These are phyloP conservation scores for Monascus ruber DNA, from an alignment of 2,329 filamentous ascomycete genomes.

Conservation along the genomic window DNA sequence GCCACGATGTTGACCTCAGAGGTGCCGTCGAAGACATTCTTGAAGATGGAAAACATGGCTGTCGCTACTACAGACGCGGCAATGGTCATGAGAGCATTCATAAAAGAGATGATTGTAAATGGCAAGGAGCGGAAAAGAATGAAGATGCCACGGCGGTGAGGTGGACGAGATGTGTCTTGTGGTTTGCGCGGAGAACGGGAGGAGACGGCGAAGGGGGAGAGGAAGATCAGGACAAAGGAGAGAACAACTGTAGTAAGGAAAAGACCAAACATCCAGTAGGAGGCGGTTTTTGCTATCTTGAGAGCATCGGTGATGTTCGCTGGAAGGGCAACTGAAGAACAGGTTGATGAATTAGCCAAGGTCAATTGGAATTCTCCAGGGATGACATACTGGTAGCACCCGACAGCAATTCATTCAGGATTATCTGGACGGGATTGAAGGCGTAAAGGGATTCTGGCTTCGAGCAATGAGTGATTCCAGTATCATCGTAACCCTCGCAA, in stretches of 20 bases:
- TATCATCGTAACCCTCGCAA: slow-evolving; percentile 70
- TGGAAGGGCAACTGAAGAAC: slow-evolving; percentile 56
- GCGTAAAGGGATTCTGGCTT: slow-evolving; percentile 61
- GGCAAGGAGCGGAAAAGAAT: slow-evolving; percentile 47
- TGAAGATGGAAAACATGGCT: slow-evolving; percentile 72
- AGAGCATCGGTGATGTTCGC: slow-evolving; percentile 62
- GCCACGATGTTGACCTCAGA: slow-evolving; percentile 66
- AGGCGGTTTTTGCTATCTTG: slow-evolving; percentile 60
- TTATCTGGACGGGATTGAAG: slow-evolving; percentile 80
- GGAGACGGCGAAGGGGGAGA: slow-evolving; percentile 43
- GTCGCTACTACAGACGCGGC: slow-evolving; percentile 66
- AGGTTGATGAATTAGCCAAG: not conserved
- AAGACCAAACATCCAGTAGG: slow-evolving; percentile 79
- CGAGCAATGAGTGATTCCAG: slow-evolving; percentile 63
- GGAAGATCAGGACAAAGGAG: slow-evolving; percentile 60
- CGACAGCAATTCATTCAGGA: slow-evolving; percentile 66
- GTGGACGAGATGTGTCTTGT: slow-evolving; percentile 17
- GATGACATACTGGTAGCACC: slow-evolving; percentile 56
- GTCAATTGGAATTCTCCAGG: not conserved
- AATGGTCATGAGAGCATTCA: slow-evolving; percentile 55
- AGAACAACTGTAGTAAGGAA: slow-evolving; percentile 64
- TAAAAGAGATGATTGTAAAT: slow-evolving; percentile 55
- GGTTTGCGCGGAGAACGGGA: slow-evolving; percentile 23
- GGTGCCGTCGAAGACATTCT: slow-evolving; percentile 55
- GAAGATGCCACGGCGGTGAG: slow-evolving; percentile 26